Percentiles rank a stretch among this genome's conserved stretches.
Evolutionary conservation across 176 grass and related monocot genomes (phyloP).

Genomic region (Tuctoria greenei): DNA sequence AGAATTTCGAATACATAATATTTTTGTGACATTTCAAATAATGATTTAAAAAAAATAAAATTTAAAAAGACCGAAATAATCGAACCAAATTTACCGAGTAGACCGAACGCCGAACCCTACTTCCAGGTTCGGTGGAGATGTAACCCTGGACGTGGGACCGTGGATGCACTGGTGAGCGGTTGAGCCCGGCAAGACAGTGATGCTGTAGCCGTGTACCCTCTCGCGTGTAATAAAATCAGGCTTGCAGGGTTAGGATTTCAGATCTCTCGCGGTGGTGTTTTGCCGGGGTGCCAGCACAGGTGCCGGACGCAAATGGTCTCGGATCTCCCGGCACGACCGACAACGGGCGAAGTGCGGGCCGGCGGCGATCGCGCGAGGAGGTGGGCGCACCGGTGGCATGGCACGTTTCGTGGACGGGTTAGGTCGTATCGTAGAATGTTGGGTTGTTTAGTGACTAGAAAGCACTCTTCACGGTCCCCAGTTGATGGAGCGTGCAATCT

Average conservation of each 20-base stretch:
- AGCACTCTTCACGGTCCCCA: neutral
- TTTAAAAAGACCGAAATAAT: too few species aligned
- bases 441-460: neutral
- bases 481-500: constrained; percentile 28
- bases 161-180: neutral
- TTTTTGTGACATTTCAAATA: too few species aligned
- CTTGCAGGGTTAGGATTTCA: too few species aligned
- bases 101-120: too few species aligned
- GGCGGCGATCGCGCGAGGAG: neutral
- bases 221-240: too few species aligned
- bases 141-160: constrained; percentile 19
- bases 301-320: too few species aligned
- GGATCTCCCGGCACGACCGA: constrained; percentile 30
- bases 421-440: constrained; percentile 12
- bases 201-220: neutral
- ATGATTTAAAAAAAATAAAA: too few species aligned
- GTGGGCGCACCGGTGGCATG: neutral
- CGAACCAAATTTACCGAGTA: too few species aligned
- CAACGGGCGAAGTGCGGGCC: neutral
- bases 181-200: neutral
- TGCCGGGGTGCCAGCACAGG: too few species aligned
- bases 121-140: constrained; percentile 35
- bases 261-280: too few species aligned
- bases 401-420: constrained; percentile 10
- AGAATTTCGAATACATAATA: too few species aligned